Conservation (phyloP, 225 moss, liverwort and hornwort genomes). For the Physcomitrium patens region DNA sequence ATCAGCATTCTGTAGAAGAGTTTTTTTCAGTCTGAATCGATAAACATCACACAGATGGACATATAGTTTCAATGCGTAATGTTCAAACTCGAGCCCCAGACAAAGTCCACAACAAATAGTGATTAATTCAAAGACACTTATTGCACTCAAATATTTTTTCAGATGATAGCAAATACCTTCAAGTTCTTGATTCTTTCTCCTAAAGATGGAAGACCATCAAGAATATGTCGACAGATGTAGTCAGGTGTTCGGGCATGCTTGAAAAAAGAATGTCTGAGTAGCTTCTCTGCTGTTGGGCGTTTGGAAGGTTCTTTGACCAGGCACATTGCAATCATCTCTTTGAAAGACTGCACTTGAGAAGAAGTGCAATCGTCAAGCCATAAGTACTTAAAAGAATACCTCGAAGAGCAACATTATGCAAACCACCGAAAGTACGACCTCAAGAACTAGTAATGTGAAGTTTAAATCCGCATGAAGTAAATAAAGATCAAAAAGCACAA, state of each 20-base stretch:
- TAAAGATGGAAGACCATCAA: conserved; percentile 81
- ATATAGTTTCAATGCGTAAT: neutral
- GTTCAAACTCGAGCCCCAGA: neutral
- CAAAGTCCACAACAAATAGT: neutral
- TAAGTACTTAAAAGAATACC: too few relatives aligned
- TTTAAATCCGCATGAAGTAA: neutral
- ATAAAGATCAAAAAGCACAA: neutral
- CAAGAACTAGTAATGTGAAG: neutral
- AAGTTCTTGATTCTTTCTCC: conserved; percentile 81
- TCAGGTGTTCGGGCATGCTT: conserved; percentile 81
- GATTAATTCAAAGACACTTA: neutral
- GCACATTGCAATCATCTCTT: too few relatives aligned
- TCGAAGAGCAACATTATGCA: neutral
- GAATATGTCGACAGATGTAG: conserved; percentile 67
- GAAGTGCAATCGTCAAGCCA: too few relatives aligned
- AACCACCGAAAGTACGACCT: neutral
- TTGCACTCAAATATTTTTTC: neutral
- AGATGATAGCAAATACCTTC: conserved; percentile 37
- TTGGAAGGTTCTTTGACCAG: too few relatives aligned
- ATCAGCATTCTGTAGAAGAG: conserved; percentile 39
- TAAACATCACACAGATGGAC: neutral
- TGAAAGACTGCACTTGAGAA: too few relatives aligned
- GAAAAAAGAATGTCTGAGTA: too few relatives aligned
- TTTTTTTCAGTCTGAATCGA: conserved; percentile 20
- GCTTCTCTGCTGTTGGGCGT: conserved; percentile 65